Base-by-base conservation (phyloP, 2,329 filamentous ascomycete genomes). In the Penicillium brasilianum region DNA sequence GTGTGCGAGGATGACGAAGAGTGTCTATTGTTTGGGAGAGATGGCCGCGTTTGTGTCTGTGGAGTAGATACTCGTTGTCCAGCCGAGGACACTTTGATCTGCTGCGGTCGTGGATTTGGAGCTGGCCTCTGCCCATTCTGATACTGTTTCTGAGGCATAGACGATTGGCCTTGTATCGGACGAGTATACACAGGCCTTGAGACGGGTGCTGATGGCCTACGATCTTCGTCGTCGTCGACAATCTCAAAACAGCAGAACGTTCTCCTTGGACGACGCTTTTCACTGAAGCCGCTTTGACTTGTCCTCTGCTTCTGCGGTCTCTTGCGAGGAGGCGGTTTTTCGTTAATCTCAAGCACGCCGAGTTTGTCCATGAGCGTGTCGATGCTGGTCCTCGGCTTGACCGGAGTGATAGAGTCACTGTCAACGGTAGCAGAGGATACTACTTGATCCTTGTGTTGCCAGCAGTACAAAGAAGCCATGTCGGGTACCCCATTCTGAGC, bases 381-480 rank as follows among this genome's bases (percentile, higher is more conserved):
- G 58, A 98, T 84, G 70, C 93, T 97, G 36, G 87, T 89, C 55
- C 91, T 83, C 86, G 89, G 76, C 4, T 88, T 85, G 7, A 86
- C 83, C 4, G 84, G 80, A n/a, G 52, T 44, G 10, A 48, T 55
- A 20, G 44, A 4, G 11, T 60, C 59, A 49, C 43, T 63, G 4
- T 80, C 30, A 25, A 20, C 9, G 30, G 58, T 20, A 13, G 32
- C 44, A 0, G 59, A 57, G 10, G 65, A 57, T 8, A 20, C 74
- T 2, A 92, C 92, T 77, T 99, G 95, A 59, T 95, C 92, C 74
- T 91, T 93, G 80, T 99, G 95, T 76, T 97, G 93, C 90, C 91
- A 97, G 82, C 94, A 98, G 79, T 93, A 97, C 53, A 89, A 85
- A 65, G 63, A 76, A 44, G 67, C 70, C 39, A 69, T 73, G 59